phyloP scores from a whole-genome alignment of 345 rosid genomes.

The Salix brachista region DNA sequence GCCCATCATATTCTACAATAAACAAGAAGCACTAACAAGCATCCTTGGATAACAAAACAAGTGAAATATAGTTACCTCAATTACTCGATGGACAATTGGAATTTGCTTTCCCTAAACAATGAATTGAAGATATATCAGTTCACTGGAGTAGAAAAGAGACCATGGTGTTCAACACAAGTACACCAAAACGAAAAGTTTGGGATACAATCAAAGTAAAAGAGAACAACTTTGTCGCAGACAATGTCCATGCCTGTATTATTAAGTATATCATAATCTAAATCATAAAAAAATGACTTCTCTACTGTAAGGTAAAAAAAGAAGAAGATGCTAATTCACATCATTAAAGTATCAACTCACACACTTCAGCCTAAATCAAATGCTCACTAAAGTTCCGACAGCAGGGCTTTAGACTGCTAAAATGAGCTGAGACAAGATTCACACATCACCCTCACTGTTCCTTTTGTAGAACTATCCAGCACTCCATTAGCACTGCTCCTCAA shows the following conservation, averaged over 20 bases:
- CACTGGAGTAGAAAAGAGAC: not conserved
- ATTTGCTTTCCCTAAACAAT: conserved; percentile 32
- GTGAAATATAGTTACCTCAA: conserved; percentile 32
- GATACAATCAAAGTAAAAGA: not conserved
- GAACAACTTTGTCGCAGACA: not conserved
- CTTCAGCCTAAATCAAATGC: not conserved
- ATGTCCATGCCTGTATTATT: not conserved
- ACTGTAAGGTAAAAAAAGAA: not conserved
- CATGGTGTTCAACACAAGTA: not conserved
- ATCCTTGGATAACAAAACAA: not conserved
- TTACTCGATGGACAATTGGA: conserved; percentile 53
- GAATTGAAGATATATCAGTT: conserved; percentile 6
- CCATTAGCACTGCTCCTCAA: not conserved
- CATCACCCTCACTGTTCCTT: not conserved
- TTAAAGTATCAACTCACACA: not conserved
- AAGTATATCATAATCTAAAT: not conserved
- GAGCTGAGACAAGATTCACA: not conserved
- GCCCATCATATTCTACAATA: not conserved
- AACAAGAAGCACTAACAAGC: not conserved
- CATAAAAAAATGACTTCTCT: not conserved
- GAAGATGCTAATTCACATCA: not conserved
- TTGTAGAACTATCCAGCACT: too few species aligned
- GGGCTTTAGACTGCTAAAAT: too few species aligned
- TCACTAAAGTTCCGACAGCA: not conserved
- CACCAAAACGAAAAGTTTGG: not conserved